A percentile compares a stretch with the other conserved stretches of the same genome.
Evolutionary conservation across 768 basidiomycete genomes (phyloP).

Genomic region (Mycena vitilis): DNA sequence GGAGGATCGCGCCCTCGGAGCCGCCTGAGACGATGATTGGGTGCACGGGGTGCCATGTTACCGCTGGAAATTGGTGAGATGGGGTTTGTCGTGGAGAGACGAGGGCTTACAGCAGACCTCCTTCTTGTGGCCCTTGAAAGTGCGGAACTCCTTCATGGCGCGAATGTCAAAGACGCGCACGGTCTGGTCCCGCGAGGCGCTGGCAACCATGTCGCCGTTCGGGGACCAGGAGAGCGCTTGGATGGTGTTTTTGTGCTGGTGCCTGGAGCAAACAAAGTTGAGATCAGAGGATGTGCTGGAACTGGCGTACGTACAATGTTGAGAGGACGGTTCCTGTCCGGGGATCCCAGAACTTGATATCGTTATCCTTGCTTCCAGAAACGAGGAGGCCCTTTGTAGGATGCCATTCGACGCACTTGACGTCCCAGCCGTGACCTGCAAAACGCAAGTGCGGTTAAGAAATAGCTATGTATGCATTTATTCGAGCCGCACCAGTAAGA

Average conservation of each 20-base stretch:
- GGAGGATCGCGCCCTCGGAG: constrained; percentile 91
- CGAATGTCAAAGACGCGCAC: constrained; percentile 98
- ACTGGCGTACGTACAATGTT: constrained; percentile 73
- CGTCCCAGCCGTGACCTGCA: constrained; percentile 99
- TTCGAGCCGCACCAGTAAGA: constrained; percentile 72
- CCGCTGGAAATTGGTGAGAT: too few species aligned
- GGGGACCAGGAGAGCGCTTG: constrained; percentile 95
- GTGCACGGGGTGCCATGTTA: constrained; percentile 97
- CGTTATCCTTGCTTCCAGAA: constrained; percentile 97
- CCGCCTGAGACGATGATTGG: constrained; percentile 94
- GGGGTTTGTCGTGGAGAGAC: too few species aligned
- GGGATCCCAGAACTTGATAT: constrained; percentile 99
- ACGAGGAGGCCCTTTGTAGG: constrained; percentile 95
- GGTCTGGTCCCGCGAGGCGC: constrained; percentile 94
- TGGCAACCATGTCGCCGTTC: constrained; percentile 93
- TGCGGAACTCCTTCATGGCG: constrained; percentile 94
- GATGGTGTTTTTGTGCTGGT: constrained; percentile 97
- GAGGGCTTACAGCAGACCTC: constrained; percentile 98
- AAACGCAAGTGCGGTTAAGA: neutral
- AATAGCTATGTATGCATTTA: neutral
- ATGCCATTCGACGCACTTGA: constrained; percentile 99
- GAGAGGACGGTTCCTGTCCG: constrained; percentile 91
- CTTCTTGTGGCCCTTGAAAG: constrained; percentile 96
- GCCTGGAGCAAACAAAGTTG: constrained; percentile 61
- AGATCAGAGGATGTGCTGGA: neutral